Conservation (phyloP, 2,329 filamentous ascomycete species). For the Bipolaris oryzae region DNA sequence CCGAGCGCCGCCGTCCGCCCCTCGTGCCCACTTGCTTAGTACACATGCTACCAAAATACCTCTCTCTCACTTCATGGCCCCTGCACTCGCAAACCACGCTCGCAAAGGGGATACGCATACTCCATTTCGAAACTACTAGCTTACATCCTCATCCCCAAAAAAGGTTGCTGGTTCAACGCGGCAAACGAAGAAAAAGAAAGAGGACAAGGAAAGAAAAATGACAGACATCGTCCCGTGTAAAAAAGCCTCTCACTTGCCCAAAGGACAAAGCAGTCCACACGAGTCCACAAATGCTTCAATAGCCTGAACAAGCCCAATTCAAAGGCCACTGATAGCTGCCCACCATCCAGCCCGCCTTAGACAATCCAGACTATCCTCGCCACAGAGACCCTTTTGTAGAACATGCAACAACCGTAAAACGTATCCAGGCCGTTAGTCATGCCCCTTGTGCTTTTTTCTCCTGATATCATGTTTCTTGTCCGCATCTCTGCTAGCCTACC, state of each 20-base stretch:
- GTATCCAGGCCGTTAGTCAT: slow-evolving; percentile 34
- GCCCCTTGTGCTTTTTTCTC: slow-evolving; percentile 18
- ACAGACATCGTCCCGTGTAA: slow-evolving; percentile 33
- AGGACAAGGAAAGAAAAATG: slow-evolving; percentile 28
- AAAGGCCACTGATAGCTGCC: slow-evolving; percentile 13
- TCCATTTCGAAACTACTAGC: slow-evolving; percentile 26
- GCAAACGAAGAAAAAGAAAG: slow-evolving; percentile 22
- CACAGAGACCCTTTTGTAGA: slow-evolving; percentile 22
- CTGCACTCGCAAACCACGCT: neutral
- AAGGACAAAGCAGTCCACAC: slow-evolving; percentile 17
- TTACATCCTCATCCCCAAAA: slow-evolving; percentile 32
- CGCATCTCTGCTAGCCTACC: slow-evolving; percentile 7
- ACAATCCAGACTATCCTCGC: slow-evolving; percentile 26
- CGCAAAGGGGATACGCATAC: slow-evolving; percentile 18
- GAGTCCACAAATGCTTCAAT: slow-evolving; percentile 17
- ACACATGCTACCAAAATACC: too few relatives aligned
- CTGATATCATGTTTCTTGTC: slow-evolving; percentile 11
- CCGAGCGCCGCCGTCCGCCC: neutral
- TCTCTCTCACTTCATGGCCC: neutral
- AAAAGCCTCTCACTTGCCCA: slow-evolving; percentile 12
- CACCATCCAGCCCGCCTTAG: slow-evolving; percentile 7
- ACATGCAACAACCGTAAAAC: slow-evolving; percentile 31
- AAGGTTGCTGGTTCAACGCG: slow-evolving; percentile 30
- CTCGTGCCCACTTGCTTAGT: neutral
- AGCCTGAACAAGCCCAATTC: slow-evolving; percentile 3